Base-by-base conservation (phyloP, 345 rosid species). In the Lepidium didymum region DNA sequence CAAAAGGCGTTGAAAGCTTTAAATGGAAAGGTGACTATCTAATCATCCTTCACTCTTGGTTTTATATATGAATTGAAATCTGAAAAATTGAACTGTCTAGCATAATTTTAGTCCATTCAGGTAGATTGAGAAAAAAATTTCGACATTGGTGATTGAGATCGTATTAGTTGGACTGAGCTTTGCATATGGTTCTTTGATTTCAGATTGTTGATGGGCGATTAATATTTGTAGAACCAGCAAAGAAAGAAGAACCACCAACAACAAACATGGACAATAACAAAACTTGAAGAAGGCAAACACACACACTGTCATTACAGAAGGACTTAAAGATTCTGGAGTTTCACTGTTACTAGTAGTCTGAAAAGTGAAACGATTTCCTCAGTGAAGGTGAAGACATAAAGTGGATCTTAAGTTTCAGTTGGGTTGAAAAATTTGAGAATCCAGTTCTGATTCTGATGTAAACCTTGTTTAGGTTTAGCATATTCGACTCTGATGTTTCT, bases 1-100 rank as follows among this genome's bases (percentile, higher is more conserved):
- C 83, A 76, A 18, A 81, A 79, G 58, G 92, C 95, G 2, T 37
- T 85, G 77, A 82, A 84, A 73, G 77, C 82, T 70, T 64, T 88
- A 80, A 67, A 88, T 72, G 90, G 90, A 70, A 83, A 87, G 83
- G 89, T 86, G 76, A 64, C 23, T 25, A 18, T 59, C 33, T 18
- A 41, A 34, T 75, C 35, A 19, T 43, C 34, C 34, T 33, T 33
- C 38, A 34, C 7, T 64, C 21, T 21, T 60, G 0, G 3, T n/a
- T 14, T 12, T n/a, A 63, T 31, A 51, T 37, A 1, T 41, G 16
- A 38, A 40, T 9, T 12, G 11, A 14, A 31, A 31, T 42, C 16
- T 10, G 9, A 40, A 16, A 23, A 46, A 8, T 25, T 1, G 2
- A 8, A 3, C 4, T 13, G 1, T 2, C 6, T 56, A 1, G 33